Conservation (phyloP, 2,329 filamentous ascomycete genomes). For the Botryosphaeria agaves region DNA sequence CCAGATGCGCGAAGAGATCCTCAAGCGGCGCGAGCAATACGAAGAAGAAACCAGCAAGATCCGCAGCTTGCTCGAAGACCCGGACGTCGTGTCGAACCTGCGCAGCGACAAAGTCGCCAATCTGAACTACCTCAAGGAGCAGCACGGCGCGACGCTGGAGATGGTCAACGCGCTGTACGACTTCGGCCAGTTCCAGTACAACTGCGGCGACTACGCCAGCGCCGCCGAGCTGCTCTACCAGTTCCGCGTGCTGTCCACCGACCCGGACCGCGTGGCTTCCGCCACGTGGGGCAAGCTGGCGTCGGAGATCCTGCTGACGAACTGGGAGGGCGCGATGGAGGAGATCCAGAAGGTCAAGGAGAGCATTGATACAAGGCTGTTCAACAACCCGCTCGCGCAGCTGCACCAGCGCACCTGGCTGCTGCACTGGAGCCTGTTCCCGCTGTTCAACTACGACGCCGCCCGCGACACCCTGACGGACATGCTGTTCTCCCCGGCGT, state of each 20-base stretch:
- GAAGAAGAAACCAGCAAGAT: constrained; percentile 83
- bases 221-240: constrained; percentile 90
- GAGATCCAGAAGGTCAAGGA: constrained; percentile 84
- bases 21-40: constrained; percentile 65
- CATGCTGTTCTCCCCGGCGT: constrained; percentile 89
- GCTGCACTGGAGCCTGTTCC: constrained; percentile 96
- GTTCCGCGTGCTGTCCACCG: constrained; percentile 93
- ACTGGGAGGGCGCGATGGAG: constrained; percentile 88
- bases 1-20: constrained; percentile 76
- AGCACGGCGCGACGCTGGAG: constrained; percentile 82
- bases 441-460: constrained; percentile 93
- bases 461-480: constrained; percentile 85
- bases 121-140: constrained; percentile 93
- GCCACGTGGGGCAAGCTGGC: constrained; percentile 98
- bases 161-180: constrained; percentile 96
- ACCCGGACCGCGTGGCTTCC: constrained; percentile 91
- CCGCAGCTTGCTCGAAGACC: constrained; percentile 66
- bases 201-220: constrained; percentile 81
- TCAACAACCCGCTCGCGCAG: constrained; percentile 91
- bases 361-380: constrained; percentile 82
- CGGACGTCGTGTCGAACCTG: constrained; percentile 79
- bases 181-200: constrained; percentile 94
- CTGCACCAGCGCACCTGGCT: constrained; percentile 94
- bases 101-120: constrained; percentile 97
- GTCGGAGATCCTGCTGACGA: constrained; percentile 83